Percentiles rank a stretch among this genome's conserved stretches.
Evolutionary conservation across 805 yeast genomes (phyloP).

Genomic region (Candida mattraensis): DNA sequence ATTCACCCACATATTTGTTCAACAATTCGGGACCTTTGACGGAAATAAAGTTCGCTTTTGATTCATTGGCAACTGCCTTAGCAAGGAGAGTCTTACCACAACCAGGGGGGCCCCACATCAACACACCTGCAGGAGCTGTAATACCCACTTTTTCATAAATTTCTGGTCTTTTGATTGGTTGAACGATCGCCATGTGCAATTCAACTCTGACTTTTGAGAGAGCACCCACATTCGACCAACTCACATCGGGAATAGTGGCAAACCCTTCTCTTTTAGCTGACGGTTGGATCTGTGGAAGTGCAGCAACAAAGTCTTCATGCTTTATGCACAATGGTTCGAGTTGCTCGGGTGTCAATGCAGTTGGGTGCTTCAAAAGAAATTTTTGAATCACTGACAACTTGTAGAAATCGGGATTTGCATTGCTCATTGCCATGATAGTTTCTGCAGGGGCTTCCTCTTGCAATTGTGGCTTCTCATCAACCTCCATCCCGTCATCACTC

Average conservation of each 20-base stretch:
- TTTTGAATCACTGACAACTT: slow-evolving; percentile 62
- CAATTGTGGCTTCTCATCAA: slow-evolving; percentile 14
- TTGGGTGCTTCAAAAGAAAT: slow-evolving; percentile 73
- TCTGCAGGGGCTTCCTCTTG: slow-evolving; percentile 1
- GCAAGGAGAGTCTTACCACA: slow-evolving; percentile 97
- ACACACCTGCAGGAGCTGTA: slow-evolving; percentile 93
- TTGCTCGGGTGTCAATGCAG: slow-evolving; percentile 74
- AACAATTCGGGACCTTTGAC: slow-evolving; percentile 96
- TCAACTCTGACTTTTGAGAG: slow-evolving; percentile 77
- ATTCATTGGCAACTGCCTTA: slow-evolving; percentile 97
- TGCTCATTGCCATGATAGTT: slow-evolving; percentile 2
- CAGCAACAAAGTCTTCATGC: slow-evolving; percentile 76
- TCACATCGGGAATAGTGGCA: slow-evolving; percentile 96
- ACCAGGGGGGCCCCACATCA: slow-evolving; percentile 99
- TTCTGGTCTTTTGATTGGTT: slow-evolving; percentile 92
- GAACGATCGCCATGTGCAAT: slow-evolving; percentile 95
- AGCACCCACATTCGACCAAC: slow-evolving; percentile 96
- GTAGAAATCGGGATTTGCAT: slow-evolving; percentile 8
- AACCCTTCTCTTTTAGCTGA: slow-evolving; percentile 98
- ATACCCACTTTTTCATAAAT: slow-evolving; percentile 88
- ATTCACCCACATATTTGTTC: slow-evolving; percentile 94
- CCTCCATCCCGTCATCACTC: slow-evolving; percentile 25
- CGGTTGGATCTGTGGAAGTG: slow-evolving; percentile 92
- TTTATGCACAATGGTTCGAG: slow-evolving; percentile 73
- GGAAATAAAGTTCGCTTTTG: slow-evolving; percentile 92